Evolutionary conservation across 371 early-diverging fungal genomes (phyloP), one percentile per base, ranked within the genome.

Genomic region (Chytridiales sp.): DNA sequence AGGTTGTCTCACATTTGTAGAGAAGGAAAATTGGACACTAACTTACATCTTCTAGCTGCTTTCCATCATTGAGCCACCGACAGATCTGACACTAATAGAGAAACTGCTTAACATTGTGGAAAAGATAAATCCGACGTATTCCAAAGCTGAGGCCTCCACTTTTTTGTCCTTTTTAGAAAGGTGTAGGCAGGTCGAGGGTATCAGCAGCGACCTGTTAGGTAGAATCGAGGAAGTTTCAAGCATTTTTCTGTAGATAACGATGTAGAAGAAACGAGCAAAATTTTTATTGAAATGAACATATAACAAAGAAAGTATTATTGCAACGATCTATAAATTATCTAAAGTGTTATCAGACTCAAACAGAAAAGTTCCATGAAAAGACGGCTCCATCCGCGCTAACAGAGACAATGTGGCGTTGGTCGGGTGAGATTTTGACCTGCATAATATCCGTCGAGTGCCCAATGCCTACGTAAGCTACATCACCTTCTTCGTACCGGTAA

Each of bases 401-500:
- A 11, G 77, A 64, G n/a, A 81, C 74, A 19, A 81, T 61, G 53
- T 66, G 56, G 27, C 63, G 41, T 26, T 69, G 70, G 48, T 81
- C 71, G 1, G 81, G 81, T 11, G 76, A 66, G 46, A 78, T 74
- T 30, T 68, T 64, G 38, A 81, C 77, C 43, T 74, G 70, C 35
- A 71, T 75, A 26, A 81, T 75, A 56, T 78, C 79, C 9, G 77
- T 74, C 22, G 79, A 79, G 62, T 81, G 81, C 21, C 80, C 82
- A 8, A 77, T 47, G n/a, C 82, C 82, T 26, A 79, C 73, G 41
- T 50, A 69, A 1, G 64, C 74, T 9, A 79, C 70, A 22, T 75
- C 76, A 3, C 82, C 82, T 56, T 82, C 80, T 56, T 82, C 82
- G 62, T 82, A 82, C 19, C 77, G 59, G 51, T 79, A 82, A 0